Base-by-base conservation (phyloP, 2,329 filamentous ascomycete genomes). In the Botrytis elliptica region DNA sequence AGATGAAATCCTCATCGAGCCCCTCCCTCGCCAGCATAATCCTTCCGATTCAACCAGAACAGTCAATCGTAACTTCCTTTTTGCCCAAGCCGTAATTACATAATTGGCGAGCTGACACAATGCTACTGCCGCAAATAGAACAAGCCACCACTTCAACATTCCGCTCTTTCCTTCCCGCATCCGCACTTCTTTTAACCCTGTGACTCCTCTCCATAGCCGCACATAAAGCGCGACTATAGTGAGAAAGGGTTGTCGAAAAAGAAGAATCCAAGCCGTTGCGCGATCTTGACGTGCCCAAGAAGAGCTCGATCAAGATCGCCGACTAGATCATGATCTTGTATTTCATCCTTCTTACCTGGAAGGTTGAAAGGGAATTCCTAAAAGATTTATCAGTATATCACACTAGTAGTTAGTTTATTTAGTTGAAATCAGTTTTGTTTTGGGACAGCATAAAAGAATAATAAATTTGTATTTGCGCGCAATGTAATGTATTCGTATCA, bases 231-330 rank as follows among this genome's bases (percentile, higher is more conserved):
- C 78, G 80, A 82, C 38, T 52, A 68, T 4, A 68, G 63, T 72
- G 70, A 72, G 70, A 72, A 72, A 72, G 70, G 63, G 70, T 72
- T 72, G 63, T 60, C 70, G 63, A 49, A 16, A 36, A 22, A 72
- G 36, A 68, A 65, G 25, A 57, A 68, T 57, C 78, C 83, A 84
- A 83, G 86, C 85, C 86, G 87, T 88, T 86, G 85, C 87, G 87
- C 86, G 81, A 79, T 77, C 77, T 75, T 38, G 67, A 49, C 25
- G 57, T 38, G 77, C 79, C 76, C 76, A 77, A 79, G 78, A 74
- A 72, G 75, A 63, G 67, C 70, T 42, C 46, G 55, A 66, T 46
- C 49, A 72, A 67, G 40, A 59, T 72, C 70, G 65, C 49, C 62
- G 38, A 38, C 59, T 59, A 25, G 62, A 68, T 62, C 20, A 36